Percentiles rank a stretch among this genome's conserved stretches.
These are phyloP conservation scores for Mycena polygramma DNA, from an alignment of 768 basidiomycete species.

Conservation along the genomic window DNA sequence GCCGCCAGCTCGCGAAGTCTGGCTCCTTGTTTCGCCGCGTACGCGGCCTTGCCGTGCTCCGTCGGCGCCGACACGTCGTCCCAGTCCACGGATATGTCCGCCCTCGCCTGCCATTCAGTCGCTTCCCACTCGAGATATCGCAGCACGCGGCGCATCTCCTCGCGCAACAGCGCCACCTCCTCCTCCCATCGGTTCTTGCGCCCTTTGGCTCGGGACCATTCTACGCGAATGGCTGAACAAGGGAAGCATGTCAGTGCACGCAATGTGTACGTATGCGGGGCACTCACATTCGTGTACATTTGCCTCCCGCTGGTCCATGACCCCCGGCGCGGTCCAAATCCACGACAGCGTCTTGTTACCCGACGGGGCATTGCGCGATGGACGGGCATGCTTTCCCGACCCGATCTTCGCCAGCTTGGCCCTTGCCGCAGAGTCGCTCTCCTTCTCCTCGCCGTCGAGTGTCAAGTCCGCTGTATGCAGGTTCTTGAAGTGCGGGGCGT, in stretches of 20 bases:
- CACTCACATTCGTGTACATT: constrained; percentile 13
- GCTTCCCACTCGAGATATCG: too few species aligned
- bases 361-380: neutral
- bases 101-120: too few species aligned
- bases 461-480: too few species aligned
- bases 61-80: too few species aligned
- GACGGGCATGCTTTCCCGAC: neutral
- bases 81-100: too few species aligned
- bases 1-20: too few species aligned
- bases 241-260: too few species aligned
- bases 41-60: too few species aligned
- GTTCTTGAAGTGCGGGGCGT: too few species aligned
- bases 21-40: too few species aligned
- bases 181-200: neutral
- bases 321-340: constrained; percentile 19
- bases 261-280: too few species aligned
- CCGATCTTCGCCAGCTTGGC: neutral
- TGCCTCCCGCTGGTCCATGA: neutral
- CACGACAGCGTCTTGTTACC: neutral
- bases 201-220: constrained; percentile 28
- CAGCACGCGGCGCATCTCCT: constrained; percentile 32
- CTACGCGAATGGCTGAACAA: constrained; percentile 26
- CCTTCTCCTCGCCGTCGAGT: neutral
- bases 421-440: neutral
- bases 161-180: constrained; percentile 30